Conservation (phyloP, 2,329 filamentous ascomycete species). For the Botrytis tulipae region DNA sequence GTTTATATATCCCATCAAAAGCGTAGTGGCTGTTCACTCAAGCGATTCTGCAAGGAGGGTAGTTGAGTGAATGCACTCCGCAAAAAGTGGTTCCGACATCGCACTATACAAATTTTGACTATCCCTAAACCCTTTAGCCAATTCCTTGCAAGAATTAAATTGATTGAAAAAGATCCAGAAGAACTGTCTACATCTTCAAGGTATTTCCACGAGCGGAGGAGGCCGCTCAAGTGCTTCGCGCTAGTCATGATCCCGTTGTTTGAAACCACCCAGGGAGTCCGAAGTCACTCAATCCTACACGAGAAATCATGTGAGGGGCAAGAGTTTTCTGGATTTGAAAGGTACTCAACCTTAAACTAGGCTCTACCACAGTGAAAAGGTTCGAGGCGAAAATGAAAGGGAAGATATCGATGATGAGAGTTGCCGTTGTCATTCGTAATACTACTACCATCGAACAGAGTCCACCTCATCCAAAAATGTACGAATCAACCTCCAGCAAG, state of each 20-base stretch:
- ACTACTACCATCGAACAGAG: not conserved
- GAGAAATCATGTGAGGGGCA: not conserved
- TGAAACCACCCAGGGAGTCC: not conserved
- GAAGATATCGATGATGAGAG: not conserved
- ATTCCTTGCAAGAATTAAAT: not conserved
- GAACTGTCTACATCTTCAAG: not conserved
- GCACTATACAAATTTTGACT: not conserved
- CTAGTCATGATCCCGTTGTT: not conserved
- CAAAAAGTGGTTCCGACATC: not conserved
- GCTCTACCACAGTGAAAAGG: not conserved
- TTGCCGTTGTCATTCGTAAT: not conserved
- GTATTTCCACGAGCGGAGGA: not conserved
- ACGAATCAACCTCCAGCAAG: not conserved
- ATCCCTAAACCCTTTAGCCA: not conserved
- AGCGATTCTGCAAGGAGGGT: not conserved
- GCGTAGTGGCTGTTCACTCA: not conserved
- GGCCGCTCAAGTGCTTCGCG: not conserved
- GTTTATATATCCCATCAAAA: not conserved
- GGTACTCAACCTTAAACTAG: not conserved
- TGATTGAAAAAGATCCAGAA: rapidly evolving
- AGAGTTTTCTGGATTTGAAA: not conserved
- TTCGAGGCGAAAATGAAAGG: not conserved
- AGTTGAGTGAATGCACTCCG: not conserved
- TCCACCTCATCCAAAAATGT: not conserved
- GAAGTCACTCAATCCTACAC: not conserved